Percentiles rank a stretch among this genome's conserved stretches.
Evolutionary conservation across 352 stramenopile species (phyloP).

Genomic region (Globisporangium polare): DNA sequence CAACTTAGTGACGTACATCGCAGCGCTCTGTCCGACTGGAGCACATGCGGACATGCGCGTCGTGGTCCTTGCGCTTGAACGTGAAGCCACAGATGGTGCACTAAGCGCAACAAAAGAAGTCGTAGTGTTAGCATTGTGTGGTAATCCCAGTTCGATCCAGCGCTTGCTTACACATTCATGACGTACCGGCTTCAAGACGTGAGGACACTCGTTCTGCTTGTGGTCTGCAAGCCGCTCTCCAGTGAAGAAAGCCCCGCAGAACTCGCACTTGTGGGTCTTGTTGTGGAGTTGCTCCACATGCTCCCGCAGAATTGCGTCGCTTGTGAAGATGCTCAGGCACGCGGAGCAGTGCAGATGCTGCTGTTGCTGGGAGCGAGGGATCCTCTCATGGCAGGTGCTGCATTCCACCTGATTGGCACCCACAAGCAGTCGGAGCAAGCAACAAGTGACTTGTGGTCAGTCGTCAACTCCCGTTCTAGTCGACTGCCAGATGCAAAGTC

Average conservation of each 20-base stretch:
- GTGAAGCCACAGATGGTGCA: slow-evolving; percentile 45
- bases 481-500: neutral
- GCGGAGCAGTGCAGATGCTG: slow-evolving; percentile 39
- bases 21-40: slow-evolving; percentile 51
- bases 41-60: slow-evolving; percentile 31
- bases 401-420: slow-evolving; percentile 34
- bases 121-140: neutral
- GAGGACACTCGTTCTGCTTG: slow-evolving; percentile 17
- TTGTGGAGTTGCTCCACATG: slow-evolving; percentile 24
- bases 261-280: slow-evolving; percentile 19
- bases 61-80: slow-evolving; percentile 42
- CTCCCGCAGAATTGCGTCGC: slow-evolving; percentile 5
- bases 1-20: slow-evolving; percentile 28
- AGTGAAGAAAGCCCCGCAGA: slow-evolving; percentile 31
- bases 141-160: neutral
- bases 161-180: neutral
- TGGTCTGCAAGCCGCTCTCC: slow-evolving; percentile 21
- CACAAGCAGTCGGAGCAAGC: neutral
- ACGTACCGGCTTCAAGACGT: slow-evolving; percentile 26
- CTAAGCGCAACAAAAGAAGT: slow-evolving; percentile 15
- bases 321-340: slow-evolving; percentile 25
- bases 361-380: slow-evolving; percentile 26
- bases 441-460: neutral
- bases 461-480: no score
- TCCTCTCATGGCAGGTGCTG: slow-evolving; percentile 24